Percentiles rank a stretch among this genome's conserved stretches.
phyloP scores from a whole-genome alignment of 176 grass and related monocot species.

The Oryza meyeriana region DNA sequence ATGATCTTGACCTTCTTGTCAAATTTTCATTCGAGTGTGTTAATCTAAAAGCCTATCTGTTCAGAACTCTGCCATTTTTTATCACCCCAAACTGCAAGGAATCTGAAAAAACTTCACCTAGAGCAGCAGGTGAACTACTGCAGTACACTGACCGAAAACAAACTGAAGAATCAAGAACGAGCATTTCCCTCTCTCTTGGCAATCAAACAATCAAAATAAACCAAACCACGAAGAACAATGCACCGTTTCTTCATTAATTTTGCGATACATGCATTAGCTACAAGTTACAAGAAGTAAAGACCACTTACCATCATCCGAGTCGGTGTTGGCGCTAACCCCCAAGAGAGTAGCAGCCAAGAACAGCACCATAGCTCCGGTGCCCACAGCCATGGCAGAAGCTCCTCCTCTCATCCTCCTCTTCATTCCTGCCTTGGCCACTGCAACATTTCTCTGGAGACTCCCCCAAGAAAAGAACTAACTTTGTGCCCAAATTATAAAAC shows the following conservation, averaged over 20 bases:
- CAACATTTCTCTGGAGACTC: slow-evolving; percentile 20
- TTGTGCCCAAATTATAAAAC: not conserved
- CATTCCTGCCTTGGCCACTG: slow-evolving; percentile 23
- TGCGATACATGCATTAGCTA: not conserved
- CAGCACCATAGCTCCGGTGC: slow-evolving; percentile 16
- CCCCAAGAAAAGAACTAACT: slow-evolving; percentile 21
- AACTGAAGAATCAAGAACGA: not conserved
- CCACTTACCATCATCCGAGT: slow-evolving; percentile 46
- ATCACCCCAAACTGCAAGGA: not conserved
- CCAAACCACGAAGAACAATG: not conserved
- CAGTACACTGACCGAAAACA: not conserved
- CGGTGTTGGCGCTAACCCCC: slow-evolving; percentile 39
- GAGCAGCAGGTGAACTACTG: not conserved
- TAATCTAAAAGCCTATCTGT: not conserved
- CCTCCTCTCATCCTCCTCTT: not conserved
- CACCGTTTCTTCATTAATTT: not conserved
- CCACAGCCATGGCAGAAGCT: slow-evolving; percentile 16
- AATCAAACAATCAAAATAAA: not conserved
- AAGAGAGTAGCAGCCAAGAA: slow-evolving; percentile 30
- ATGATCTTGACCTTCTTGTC: not conserved
- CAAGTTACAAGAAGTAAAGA: not conserved
- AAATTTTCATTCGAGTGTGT: not conserved
- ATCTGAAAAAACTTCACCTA: not conserved
- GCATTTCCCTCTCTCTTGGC: not conserved
- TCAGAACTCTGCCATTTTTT: not conserved